A percentile compares a stretch with the other conserved stretches of the same genome.
Evolutionary conservation across 1,139 yeast species (phyloP).

Genomic region (Saccharomyces hybrid): DNA sequence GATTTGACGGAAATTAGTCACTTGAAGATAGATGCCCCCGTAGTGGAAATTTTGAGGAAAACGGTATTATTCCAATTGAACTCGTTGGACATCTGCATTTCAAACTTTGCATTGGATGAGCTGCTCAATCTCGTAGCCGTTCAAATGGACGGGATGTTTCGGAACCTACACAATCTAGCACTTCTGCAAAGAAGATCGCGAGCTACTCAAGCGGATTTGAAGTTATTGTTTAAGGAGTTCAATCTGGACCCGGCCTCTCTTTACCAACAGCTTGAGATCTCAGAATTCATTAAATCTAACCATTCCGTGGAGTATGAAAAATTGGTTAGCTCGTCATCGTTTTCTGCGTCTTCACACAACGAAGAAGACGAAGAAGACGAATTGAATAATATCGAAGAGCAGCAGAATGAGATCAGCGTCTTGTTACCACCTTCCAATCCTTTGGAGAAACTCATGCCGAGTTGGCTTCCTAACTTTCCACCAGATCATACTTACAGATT

Average conservation of each 20-base stretch:
- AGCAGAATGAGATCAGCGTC: constrained; percentile 10
- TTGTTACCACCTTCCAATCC: constrained; percentile 46
- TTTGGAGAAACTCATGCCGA: constrained; percentile 53
- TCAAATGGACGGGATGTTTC: constrained; percentile 44
- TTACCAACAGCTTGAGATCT: constrained; percentile 29
- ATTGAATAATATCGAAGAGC: constrained; percentile 5
- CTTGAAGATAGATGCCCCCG: constrained; percentile 10
- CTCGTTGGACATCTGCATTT: constrained; percentile 31
- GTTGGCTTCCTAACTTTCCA: constrained; percentile 78
- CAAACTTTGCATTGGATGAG: constrained; percentile 42
- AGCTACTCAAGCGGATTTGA: constrained; percentile 55
- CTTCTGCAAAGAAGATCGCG: constrained; percentile 58
- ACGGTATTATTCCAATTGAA: constrained; percentile 36
- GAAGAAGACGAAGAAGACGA: not conserved
- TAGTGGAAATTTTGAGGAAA: constrained; percentile 19
- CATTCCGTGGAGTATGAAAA: not conserved
- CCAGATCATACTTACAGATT: constrained; percentile 86
- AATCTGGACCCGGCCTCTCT: constrained; percentile 42
- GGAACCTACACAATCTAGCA: constrained; percentile 46
- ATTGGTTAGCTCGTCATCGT: not conserved
- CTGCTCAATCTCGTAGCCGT: constrained; percentile 42
- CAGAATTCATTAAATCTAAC: not conserved
- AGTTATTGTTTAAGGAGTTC: constrained; percentile 41
- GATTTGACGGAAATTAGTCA: constrained; percentile 6
- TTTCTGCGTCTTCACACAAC: not conserved